These are phyloP conservation scores for Volvariella surrecta DNA, from an alignment of 1,284 basidiomycete genomes.

Conservation along the genomic window DNA sequence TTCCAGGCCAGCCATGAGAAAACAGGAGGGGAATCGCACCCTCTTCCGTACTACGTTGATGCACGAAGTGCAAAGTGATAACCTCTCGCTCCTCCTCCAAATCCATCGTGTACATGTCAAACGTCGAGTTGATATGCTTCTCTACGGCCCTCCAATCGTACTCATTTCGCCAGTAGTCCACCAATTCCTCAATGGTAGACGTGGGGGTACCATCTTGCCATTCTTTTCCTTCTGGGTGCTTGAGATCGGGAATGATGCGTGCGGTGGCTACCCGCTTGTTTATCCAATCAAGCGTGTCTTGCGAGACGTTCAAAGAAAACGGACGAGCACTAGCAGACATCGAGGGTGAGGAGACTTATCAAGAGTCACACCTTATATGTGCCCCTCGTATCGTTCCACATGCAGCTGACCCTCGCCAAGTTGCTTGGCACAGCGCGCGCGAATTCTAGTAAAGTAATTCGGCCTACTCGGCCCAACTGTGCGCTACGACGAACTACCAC, in stretches of 20 bases:
- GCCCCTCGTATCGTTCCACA: too few species aligned
- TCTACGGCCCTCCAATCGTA: slow-evolving; percentile 34
- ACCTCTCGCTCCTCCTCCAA: slow-evolving; percentile 27
- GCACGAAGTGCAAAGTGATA: slow-evolving; percentile 34
- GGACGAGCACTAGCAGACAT: too few species aligned
- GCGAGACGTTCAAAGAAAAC: slow-evolving; percentile 24
- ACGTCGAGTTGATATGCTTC: slow-evolving; percentile 25
- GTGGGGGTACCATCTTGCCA: slow-evolving; percentile 34
- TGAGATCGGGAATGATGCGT: slow-evolving; percentile 27
- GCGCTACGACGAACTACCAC: too few species aligned
- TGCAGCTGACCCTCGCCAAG: too few species aligned
- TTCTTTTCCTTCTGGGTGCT: slow-evolving; percentile 24
- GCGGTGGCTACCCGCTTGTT: slow-evolving; percentile 20
- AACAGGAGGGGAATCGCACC: slow-evolving; percentile 35
- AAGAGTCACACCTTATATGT: too few species aligned
- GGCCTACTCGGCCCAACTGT: too few species aligned
- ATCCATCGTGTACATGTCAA: slow-evolving; percentile 29
- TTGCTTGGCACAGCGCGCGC: too few species aligned
- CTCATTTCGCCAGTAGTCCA: slow-evolving; percentile 25
- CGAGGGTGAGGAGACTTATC: too few species aligned
- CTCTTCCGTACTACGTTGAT: slow-evolving; percentile 25
- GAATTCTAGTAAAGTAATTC: too few species aligned
- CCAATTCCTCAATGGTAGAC: slow-evolving; percentile 23
- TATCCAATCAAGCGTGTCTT: slow-evolving; percentile 24
- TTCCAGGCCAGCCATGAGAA: slow-evolving; percentile 40